phyloP scores from a whole-genome alignment of 176 grass and related monocot species.

The Eleusine indica region DNA sequence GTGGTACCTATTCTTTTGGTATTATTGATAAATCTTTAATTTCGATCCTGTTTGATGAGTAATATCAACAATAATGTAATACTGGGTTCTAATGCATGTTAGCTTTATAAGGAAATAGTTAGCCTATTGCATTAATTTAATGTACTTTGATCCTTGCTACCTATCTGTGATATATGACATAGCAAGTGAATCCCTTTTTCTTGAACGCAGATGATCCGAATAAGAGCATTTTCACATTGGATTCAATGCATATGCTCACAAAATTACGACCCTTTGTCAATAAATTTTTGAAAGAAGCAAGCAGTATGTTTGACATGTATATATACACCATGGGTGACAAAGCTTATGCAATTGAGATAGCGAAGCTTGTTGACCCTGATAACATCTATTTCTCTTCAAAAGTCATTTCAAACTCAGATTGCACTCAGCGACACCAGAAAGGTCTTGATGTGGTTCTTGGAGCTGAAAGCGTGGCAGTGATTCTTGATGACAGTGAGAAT shows the following conservation, averaged over 20 bases:
- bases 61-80: no score
- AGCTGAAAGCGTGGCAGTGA: conserved; percentile 72
- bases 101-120: no score
- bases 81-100: no score
- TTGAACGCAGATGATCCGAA: conserved; percentile 63
- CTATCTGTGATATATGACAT: not conserved
- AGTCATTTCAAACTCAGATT: conserved; percentile 82
- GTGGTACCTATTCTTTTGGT: no score
- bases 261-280: conserved; percentile 86
- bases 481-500: conserved; percentile 86
- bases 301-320: conserved; percentile 82
- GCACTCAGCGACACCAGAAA: conserved; percentile 85
- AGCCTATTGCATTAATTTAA: no score
- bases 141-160: no score
- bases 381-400: conserved; percentile 83
- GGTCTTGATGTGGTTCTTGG: conserved; percentile 95
- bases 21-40: no score
- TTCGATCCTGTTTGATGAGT: no score
- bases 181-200: not conserved
- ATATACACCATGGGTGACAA: conserved; percentile 95
- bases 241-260: conserved; percentile 81
- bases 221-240: conserved; percentile 70
- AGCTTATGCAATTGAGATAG: conserved; percentile 88
- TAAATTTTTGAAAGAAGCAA: conserved; percentile 85
- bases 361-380: conserved; percentile 82